Conservation (phyloP, 208 protist genomes). For the Acanthamoeba castellanii region DNA sequence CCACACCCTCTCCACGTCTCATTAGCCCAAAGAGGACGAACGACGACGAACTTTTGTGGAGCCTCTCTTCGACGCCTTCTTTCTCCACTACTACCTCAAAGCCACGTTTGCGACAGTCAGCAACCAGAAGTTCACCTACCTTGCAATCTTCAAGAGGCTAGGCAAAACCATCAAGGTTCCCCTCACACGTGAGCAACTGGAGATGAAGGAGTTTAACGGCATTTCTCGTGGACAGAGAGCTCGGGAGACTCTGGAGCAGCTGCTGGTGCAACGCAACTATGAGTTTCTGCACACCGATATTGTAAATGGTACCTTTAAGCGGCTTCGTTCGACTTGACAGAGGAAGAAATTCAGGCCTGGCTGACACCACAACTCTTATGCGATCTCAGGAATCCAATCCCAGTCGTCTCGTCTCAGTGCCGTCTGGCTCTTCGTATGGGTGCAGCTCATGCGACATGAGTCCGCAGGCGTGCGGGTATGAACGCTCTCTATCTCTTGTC, state of each 20-base stretch:
- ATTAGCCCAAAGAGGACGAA: background rate
- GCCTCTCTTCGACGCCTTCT: slow-evolving; percentile 36
- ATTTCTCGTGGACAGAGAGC: background rate
- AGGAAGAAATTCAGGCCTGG: too few relatives aligned
- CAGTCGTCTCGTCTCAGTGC: background rate
- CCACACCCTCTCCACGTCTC: too few relatives aligned
- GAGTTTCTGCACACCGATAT: slow-evolving; percentile 26
- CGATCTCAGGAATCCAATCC: background rate
- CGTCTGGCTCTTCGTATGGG: background rate
- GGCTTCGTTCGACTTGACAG: too few relatives aligned
- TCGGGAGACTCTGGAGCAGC: background rate
- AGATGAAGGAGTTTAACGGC: too few relatives aligned
- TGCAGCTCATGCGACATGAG: slow-evolving; percentile 10
- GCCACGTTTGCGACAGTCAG: background rate
- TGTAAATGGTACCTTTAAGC: background rate
- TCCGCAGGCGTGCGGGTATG: background rate
- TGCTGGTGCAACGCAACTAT: background rate
- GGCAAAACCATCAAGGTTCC: background rate
- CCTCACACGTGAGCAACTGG: background rate
- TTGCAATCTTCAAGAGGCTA: background rate
- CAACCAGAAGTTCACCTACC: slow-evolving; percentile 22
- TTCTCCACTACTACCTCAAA: slow-evolving; percentile 51
- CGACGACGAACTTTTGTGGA: background rate
- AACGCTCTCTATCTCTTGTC: background rate
- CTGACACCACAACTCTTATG: too few relatives aligned